A percentile compares a stretch with the other conserved stretches of the same genome.
Evolutionary conservation across 805 yeast genomes (phyloP).

Genomic region (Candida koratica): DNA sequence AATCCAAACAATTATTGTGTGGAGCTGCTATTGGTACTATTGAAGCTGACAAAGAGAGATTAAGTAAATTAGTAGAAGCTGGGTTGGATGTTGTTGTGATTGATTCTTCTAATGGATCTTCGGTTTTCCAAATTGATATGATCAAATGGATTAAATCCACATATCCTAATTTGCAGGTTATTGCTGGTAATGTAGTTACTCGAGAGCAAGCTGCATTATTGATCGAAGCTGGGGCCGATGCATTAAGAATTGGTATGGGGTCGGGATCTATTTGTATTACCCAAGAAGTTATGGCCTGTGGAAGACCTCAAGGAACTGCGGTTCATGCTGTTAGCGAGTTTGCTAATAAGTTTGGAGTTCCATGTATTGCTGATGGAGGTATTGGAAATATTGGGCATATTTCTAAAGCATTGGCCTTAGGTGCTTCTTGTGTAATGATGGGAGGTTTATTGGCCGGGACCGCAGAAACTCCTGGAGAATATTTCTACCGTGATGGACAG

Average conservation of each 20-base stretch:
- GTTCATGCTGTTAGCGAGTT: constrained; percentile 92
- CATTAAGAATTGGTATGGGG: constrained; percentile 99
- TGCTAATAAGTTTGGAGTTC: constrained; percentile 93
- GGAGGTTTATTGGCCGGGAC: constrained; percentile 99
- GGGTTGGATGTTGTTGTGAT: constrained; percentile 95
- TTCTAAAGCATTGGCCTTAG: constrained; percentile 92
- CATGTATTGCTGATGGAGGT: constrained; percentile 99
- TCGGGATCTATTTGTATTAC: constrained; percentile 99
- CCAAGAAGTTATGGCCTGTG: constrained; percentile 99
- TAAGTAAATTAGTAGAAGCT: constrained; percentile 80
- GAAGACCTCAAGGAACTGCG: constrained; percentile 99
- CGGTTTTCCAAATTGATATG: constrained; percentile 91
- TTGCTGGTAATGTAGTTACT: constrained; percentile 98
- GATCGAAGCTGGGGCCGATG: constrained; percentile 95
- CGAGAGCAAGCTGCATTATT: constrained; percentile 98
- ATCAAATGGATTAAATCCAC: constrained; percentile 83
- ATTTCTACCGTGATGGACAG: constrained; percentile 96
- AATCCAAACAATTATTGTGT: constrained; percentile 92
- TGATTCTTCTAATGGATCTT: constrained; percentile 98
- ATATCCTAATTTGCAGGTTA: constrained; percentile 76
- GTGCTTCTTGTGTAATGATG: constrained; percentile 98
- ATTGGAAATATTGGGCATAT: constrained; percentile 98
- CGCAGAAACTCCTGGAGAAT: constrained; percentile 96
- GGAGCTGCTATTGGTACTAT: constrained; percentile 99
- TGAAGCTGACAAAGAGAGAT: constrained; percentile 81